Percentiles rank a stretch among this genome's conserved stretches.
These are phyloP conservation scores for Scedosporium minutisporum DNA, from an alignment of 2,329 filamentous ascomycete species.

Conservation along the genomic window DNA sequence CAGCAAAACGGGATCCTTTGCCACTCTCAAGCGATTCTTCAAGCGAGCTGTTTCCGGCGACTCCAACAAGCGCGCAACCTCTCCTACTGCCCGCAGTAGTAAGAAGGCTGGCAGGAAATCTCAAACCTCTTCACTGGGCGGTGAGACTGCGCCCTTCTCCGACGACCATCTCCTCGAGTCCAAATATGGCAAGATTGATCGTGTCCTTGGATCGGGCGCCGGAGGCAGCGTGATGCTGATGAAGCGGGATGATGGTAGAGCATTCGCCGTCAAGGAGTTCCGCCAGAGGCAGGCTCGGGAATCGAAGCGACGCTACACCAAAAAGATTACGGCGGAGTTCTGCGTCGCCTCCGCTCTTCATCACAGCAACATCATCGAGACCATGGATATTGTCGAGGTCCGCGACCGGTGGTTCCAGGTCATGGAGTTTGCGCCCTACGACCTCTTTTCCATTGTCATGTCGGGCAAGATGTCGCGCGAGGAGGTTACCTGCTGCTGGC, in stretches of 20 bases:
- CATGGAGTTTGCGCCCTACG: constrained; percentile 96
- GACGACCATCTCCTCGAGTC: constrained; percentile 85
- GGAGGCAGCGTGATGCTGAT: constrained; percentile 90
- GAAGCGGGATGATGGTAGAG: constrained; percentile 86
- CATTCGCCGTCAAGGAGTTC: constrained; percentile 98
- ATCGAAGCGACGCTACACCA: constrained; percentile 89
- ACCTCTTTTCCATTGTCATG: constrained; percentile 98
- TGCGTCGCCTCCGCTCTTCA: constrained; percentile 95
- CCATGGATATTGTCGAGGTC: constrained; percentile 90
- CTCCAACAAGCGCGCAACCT: constrained; percentile 48
- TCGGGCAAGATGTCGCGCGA: constrained; percentile 92
- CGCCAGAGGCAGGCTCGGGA: constrained; percentile 86
- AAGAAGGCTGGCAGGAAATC: constrained; percentile 34
- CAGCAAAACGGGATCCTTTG: constrained; percentile 54
- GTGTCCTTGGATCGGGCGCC: constrained; percentile 84
- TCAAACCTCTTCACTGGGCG: constrained; percentile 34
- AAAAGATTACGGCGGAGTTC: constrained; percentile 97
- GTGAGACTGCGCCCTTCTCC: constrained; percentile 62
- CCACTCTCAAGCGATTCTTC: constrained; percentile 94
- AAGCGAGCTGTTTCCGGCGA: constrained; percentile 54
- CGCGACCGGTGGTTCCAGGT: constrained; percentile 94
- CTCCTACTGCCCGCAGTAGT: constrained; percentile 47
- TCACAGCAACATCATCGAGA: constrained; percentile 97
- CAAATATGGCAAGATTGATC: constrained; percentile 93
- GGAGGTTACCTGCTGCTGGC: constrained; percentile 81